Percentiles rank a stretch among this genome's conserved stretches.
Evolutionary conservation across 2,329 filamentous ascomycete genomes (phyloP).

Genomic region (Periconia sp.): DNA sequence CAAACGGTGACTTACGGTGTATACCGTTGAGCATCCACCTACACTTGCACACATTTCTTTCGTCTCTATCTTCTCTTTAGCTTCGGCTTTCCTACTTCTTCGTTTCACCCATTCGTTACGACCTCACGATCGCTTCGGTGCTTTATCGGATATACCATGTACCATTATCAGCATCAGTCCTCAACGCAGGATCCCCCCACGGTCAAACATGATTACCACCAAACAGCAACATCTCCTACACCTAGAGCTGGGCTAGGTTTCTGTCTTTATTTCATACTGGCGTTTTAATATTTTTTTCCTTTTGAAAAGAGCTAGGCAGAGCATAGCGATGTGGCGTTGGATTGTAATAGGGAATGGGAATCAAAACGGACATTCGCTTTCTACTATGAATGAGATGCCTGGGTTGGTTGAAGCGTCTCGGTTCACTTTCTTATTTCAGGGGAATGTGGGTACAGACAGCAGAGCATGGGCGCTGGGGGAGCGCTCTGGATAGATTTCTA

Average conservation of each 20-base stretch:
- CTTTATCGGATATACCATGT: slow-evolving; percentile 5
- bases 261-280: neutral
- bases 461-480: slow-evolving; percentile 1
- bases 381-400: no score
- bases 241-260: slow-evolving; percentile 17
- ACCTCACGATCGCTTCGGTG: slow-evolving; percentile 19
- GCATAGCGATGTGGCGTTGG: slow-evolving; percentile 3
- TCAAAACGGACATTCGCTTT: slow-evolving; percentile 4
- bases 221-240: slow-evolving; percentile 5
- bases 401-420: neutral
- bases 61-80: slow-evolving; percentile 5
- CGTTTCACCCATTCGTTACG: slow-evolving; percentile 8
- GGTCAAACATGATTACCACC: slow-evolving; percentile 5
- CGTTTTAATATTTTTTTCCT: no score
- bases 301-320: no score
- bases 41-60: slow-evolving; percentile 7
- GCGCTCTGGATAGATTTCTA: slow-evolving; percentile 17
- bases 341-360: slow-evolving; percentile 1
- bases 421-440: neutral
- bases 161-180: slow-evolving; percentile 7
- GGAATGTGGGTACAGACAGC: neutral
- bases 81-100: slow-evolving; percentile 19
- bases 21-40: neutral
- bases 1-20: no score
- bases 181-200: slow-evolving; percentile 1